phyloP scores from a whole-genome alignment of 2,329 filamentous ascomycete species.

The Thermothelomyces thermophilus region DNA sequence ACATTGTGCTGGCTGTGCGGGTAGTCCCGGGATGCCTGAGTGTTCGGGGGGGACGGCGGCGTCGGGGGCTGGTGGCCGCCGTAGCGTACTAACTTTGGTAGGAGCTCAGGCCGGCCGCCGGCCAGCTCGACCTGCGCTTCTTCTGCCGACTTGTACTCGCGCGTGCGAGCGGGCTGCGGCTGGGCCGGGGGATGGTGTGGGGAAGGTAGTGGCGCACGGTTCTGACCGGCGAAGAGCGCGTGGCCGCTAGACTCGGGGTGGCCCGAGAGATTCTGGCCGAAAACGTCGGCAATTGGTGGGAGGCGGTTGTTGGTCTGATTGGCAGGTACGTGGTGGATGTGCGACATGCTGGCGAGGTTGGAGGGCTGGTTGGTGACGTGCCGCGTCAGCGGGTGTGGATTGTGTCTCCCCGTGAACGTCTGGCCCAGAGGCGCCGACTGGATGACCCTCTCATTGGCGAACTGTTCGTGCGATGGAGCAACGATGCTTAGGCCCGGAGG shows the following conservation, averaged over 20 bases:
- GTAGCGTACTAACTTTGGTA: slow-evolving; percentile 93
- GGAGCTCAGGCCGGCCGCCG: slow-evolving; percentile 83
- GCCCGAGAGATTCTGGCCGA: slow-evolving; percentile 68
- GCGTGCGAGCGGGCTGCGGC: slow-evolving; percentile 49
- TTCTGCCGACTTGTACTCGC: slow-evolving; percentile 93
- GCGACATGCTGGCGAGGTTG: slow-evolving; percentile 73
- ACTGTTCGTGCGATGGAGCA: slow-evolving; percentile 86
- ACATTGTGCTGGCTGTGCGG: slow-evolving; percentile 1
- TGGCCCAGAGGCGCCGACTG: slow-evolving; percentile 94
- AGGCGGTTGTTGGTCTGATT: slow-evolving; percentile 86
- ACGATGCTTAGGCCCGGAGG: slow-evolving; percentile 90
- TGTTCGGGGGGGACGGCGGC: slow-evolving; percentile 67
- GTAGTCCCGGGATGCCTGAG: slow-evolving; percentile 31
- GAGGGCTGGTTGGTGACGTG: slow-evolving; percentile 77
- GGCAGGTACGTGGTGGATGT: slow-evolving; percentile 85
- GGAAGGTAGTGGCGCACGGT: slow-evolving; percentile 67
- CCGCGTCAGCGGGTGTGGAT: slow-evolving; percentile 67
- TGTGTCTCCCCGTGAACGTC: slow-evolving; percentile 86
- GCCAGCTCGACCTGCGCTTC: slow-evolving; percentile 87
- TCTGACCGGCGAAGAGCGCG: slow-evolving; percentile 53
- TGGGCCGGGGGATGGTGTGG: slow-evolving; percentile 61
- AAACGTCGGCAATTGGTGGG: slow-evolving; percentile 91
- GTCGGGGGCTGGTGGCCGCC: slow-evolving; percentile 89
- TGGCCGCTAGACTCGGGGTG: slow-evolving; percentile 49
- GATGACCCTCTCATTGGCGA: slow-evolving; percentile 89